Evolutionary conservation across 2,329 filamentous ascomycete species (phyloP).

Genomic region (Samsoniella hepiali): DNA sequence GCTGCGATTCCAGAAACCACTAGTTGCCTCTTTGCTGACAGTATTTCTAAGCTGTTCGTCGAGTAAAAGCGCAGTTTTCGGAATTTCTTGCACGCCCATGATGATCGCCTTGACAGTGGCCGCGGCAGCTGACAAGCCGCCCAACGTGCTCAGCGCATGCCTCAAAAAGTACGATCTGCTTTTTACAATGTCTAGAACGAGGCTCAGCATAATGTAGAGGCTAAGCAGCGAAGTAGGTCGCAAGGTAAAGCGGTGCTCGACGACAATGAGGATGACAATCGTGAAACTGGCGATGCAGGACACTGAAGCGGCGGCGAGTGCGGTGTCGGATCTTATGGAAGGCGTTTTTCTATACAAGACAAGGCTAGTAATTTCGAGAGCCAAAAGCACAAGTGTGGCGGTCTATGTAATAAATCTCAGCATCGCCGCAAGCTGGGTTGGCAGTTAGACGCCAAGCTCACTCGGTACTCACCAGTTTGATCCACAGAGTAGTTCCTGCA

Average conservation of each 20-base stretch:
- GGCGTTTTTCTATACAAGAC: background rate
- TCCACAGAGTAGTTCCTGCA: background rate
- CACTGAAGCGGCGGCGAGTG: background rate
- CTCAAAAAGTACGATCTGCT: background rate
- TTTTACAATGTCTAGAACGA: background rate
- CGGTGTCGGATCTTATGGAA: background rate
- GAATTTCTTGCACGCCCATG: background rate
- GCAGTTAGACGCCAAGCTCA: background rate
- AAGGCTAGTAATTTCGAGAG: background rate
- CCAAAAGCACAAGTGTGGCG: background rate
- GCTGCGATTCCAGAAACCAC: constrained; percentile 1
- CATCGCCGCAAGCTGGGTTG: background rate
- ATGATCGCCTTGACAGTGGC: background rate
- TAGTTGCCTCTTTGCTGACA: background rate
- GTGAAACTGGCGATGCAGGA: background rate
- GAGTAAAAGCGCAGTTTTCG: background rate
- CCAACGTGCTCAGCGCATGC: background rate
- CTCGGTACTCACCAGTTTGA: background rate
- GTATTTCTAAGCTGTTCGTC: background rate
- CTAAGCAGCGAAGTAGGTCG: background rate
- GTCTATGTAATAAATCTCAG: no score
- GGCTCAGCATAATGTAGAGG: background rate
- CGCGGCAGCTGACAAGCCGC: background rate
- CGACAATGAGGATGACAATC: background rate
- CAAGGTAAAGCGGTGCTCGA: background rate